A percentile compares a stretch with the other conserved stretches of the same genome.
Conservation (phyloP, 768 basidiomycete genomes). For the Austroboletus eburneus region DNA sequence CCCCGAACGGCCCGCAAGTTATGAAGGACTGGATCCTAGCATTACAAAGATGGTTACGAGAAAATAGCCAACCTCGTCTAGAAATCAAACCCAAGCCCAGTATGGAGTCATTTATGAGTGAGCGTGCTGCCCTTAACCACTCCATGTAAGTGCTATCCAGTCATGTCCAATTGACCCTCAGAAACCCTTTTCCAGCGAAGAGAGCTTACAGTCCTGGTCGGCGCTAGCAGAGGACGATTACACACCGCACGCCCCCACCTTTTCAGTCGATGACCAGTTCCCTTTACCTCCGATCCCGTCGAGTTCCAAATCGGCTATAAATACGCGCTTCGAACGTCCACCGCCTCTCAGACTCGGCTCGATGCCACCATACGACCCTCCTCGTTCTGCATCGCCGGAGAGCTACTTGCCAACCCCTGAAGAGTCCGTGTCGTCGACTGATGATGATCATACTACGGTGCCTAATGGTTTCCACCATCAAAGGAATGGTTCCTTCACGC, state of each 20-base stretch:
- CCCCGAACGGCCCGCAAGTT: constrained; percentile 42
- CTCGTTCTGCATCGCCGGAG: constrained; percentile 50
- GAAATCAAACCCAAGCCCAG: constrained; percentile 34
- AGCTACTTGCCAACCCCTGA: constrained; percentile 55
- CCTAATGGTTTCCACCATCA: constrained; percentile 35
- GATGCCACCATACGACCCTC: constrained; percentile 39
- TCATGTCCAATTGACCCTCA: constrained; percentile 1
- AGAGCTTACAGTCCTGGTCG: constrained; percentile 42
- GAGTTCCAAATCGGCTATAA: constrained; percentile 25
- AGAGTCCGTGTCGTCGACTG: constrained; percentile 48
- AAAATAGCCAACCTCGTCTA: constrained; percentile 35
- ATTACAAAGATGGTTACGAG: constrained; percentile 75
- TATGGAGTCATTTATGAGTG: constrained; percentile 49
- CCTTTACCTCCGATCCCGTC: constrained; percentile 35
- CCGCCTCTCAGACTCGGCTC: constrained; percentile 48
- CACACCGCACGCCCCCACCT: constrained; percentile 52
- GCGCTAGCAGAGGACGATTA: constrained; percentile 36
- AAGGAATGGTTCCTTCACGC: constrained; percentile 50
- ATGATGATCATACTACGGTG: constrained; percentile 37
- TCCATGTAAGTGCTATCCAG: constrained; percentile 22
- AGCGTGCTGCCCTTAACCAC: constrained; percentile 35
- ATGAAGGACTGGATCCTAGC: constrained; percentile 69
- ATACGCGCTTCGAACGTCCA: constrained; percentile 36
- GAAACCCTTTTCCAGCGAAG: constrained; percentile 30
- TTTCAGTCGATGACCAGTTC: constrained; percentile 57